Conservation (phyloP, 345 rosid genomes). For the Populus pruinosa region DNA sequence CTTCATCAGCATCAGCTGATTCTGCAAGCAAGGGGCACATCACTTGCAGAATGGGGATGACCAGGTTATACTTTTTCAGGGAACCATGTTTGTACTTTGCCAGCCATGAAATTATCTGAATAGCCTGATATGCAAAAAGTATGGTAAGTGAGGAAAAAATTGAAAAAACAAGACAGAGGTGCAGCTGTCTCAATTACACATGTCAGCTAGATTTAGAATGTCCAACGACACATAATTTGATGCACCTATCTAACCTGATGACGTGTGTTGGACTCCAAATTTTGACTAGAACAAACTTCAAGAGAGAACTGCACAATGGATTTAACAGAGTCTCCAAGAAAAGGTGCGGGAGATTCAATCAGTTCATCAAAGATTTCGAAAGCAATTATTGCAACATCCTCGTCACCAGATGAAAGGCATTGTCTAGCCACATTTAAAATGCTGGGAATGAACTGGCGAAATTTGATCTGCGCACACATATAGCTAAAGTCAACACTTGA, state of each 20-base stretch:
- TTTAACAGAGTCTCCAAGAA: conserved; percentile 94
- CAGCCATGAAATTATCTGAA: conserved; percentile 98
- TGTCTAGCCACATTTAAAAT: conserved; percentile 91
- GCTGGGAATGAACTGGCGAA: conserved; percentile 96
- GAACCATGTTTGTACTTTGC: conserved; percentile 87
- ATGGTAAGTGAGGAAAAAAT: conserved; percentile 16
- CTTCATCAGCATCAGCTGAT: conserved; percentile 67
- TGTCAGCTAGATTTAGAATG: neutral
- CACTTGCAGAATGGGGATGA: conserved; percentile 84
- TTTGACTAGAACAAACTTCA: conserved; percentile 90
- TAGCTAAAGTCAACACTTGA: neutral
- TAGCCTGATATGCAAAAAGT: conserved; percentile 59
- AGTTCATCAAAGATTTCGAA: conserved; percentile 98
- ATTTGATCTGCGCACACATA: conserved; percentile 60
- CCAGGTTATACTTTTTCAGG: conserved; percentile 79
- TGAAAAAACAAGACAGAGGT: conserved; percentile 1
- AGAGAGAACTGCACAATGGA: conserved; percentile 95
- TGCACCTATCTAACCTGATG: conserved; percentile 64
- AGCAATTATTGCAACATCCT: conserved; percentile 96
- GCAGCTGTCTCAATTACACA: neutral
- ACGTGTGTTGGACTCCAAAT: conserved; percentile 76
- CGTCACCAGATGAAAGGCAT: conserved; percentile 87
- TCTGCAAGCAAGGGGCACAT: conserved; percentile 96
- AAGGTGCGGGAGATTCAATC: conserved; percentile 98
- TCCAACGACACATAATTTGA: neutral